Conservation (phyloP, 345 rosid species). For the Cochlearia excelsa region DNA sequence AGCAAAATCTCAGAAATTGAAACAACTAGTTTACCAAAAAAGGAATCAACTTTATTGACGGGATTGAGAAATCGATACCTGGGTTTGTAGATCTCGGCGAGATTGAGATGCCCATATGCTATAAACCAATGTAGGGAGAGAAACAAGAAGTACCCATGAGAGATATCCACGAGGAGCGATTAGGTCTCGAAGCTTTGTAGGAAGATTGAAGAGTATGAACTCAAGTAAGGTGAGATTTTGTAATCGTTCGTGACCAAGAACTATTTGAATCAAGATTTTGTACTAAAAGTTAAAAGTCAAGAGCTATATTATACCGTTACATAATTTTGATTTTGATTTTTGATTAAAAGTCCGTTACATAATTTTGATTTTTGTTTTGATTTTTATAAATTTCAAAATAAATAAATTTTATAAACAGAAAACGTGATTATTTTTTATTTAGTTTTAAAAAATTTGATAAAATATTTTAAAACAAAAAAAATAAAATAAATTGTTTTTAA, state of each 20-base stretch:
- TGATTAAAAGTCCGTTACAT: too few species aligned
- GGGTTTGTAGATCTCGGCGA: slow-evolving; percentile 41
- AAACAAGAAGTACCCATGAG: slow-evolving; percentile 42
- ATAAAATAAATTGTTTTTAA: too few species aligned
- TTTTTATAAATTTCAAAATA: too few species aligned
- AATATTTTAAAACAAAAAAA: too few species aligned
- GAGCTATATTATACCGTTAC: too few species aligned
- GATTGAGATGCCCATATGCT: slow-evolving; percentile 63
- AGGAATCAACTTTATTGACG: not conserved
- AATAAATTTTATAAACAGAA: too few species aligned
- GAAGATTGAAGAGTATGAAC: slow-evolving; percentile 32
- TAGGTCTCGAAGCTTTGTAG: slow-evolving; percentile 37
- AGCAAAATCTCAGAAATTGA: slow-evolving; percentile 28
- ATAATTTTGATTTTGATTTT: too few species aligned
- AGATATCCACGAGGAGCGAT: slow-evolving; percentile 37
- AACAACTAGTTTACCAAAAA: not conserved
- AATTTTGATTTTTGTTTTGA: too few species aligned
- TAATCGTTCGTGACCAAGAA: not conserved
- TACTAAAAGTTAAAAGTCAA: too few species aligned
- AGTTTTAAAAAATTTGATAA: too few species aligned
- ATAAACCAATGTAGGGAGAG: slow-evolving; percentile 67
- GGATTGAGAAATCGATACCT: slow-evolving; percentile 41
- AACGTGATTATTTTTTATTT: too few species aligned
- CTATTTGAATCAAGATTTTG: too few species aligned
- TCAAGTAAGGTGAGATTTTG: slow-evolving; percentile 32